Percentiles rank a stretch among this genome's conserved stretches.
phyloP scores from a whole-genome alignment of 306 rosid genomes.

The Corylus americana region DNA sequence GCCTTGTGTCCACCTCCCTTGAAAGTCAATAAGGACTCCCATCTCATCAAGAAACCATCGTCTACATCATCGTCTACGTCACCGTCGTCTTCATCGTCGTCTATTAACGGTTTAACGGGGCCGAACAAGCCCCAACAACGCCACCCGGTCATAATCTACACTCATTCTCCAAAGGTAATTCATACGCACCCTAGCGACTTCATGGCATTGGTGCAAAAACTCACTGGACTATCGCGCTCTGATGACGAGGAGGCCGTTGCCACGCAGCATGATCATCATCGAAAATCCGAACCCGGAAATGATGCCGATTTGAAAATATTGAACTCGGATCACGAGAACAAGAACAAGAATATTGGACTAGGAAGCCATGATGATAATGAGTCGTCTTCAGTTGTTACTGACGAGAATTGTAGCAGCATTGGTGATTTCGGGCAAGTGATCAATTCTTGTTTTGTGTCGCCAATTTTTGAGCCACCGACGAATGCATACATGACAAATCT shows the following conservation, averaged over 20 bases:
- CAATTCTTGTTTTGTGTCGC: conserved; percentile 46
- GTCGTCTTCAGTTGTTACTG: conserved; percentile 54
- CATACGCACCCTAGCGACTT: conserved; percentile 71
- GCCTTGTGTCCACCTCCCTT: conserved; percentile 52
- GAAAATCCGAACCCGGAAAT: conserved; percentile 6
- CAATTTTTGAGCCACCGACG: conserved; percentile 31
- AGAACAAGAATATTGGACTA: background rate
- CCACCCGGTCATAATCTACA: conserved; percentile 74
- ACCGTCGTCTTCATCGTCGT: conserved; percentile 30
- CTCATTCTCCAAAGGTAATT: conserved; percentile 77
- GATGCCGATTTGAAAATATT: background rate
- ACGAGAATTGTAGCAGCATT: conserved; percentile 48
- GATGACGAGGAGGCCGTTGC: conserved; percentile 25
- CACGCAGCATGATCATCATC: background rate
- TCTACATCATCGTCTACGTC: background rate
- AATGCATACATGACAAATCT: conserved; percentile 46
- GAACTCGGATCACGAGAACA: background rate
- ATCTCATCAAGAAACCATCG: conserved; percentile 49
- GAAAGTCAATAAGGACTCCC: conserved; percentile 65
- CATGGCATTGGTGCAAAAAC: conserved; percentile 77
- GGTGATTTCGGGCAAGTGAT: conserved; percentile 33
- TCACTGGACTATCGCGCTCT: conserved; percentile 56
- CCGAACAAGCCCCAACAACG: conserved; percentile 47
- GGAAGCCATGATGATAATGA: conserved; percentile 56
- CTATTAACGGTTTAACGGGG: conserved; percentile 14